phyloP scores from a whole-genome alignment of 306 rosid species.

The Echinosophora koreensis region DNA sequence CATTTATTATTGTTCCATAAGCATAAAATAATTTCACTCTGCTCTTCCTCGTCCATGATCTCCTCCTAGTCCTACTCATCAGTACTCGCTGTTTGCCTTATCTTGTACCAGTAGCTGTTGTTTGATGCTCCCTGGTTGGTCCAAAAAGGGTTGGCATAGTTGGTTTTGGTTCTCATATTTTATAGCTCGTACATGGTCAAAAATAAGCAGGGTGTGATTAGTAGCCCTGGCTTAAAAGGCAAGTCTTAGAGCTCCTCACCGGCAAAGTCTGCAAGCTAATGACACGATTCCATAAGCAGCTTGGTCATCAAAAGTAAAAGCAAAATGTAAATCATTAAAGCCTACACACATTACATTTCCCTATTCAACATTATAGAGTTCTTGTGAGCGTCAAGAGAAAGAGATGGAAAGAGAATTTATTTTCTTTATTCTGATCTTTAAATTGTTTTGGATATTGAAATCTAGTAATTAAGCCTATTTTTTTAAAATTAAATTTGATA shows the following conservation, averaged over 20 bases:
- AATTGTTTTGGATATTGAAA: neutral
- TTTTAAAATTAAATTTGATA: too few species aligned
- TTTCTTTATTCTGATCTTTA: neutral
- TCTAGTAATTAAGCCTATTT: neutral
- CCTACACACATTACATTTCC: slow-evolving; percentile 49
- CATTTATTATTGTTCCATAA: too few species aligned
- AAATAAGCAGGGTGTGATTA: slow-evolving; percentile 33
- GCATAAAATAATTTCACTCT: too few species aligned
- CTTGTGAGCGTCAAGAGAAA: neutral
- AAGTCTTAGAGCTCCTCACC: slow-evolving; percentile 45
- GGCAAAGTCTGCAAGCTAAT: slow-evolving; percentile 58
- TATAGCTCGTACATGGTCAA: slow-evolving; percentile 37
- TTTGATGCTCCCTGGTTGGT: slow-evolving; percentile 59
- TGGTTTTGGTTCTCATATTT: slow-evolving; percentile 30
- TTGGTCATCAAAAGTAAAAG: slow-evolving; percentile 64
- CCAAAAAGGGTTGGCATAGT: slow-evolving; percentile 50
- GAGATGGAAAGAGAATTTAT: slow-evolving; percentile 2
- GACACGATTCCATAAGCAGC: slow-evolving; percentile 59
- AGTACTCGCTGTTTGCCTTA: slow-evolving; percentile 10
- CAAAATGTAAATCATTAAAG: slow-evolving; percentile 59
- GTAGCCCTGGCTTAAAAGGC: slow-evolving; percentile 47
- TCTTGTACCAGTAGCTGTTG: slow-evolving; percentile 45
- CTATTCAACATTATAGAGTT: slow-evolving; percentile 50
- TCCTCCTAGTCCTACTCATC: neutral
- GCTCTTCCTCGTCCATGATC: neutral